Conservation (phyloP, 495 filamentous ascomycete genomes). For the Annulohypoxylon nitens region DNA sequence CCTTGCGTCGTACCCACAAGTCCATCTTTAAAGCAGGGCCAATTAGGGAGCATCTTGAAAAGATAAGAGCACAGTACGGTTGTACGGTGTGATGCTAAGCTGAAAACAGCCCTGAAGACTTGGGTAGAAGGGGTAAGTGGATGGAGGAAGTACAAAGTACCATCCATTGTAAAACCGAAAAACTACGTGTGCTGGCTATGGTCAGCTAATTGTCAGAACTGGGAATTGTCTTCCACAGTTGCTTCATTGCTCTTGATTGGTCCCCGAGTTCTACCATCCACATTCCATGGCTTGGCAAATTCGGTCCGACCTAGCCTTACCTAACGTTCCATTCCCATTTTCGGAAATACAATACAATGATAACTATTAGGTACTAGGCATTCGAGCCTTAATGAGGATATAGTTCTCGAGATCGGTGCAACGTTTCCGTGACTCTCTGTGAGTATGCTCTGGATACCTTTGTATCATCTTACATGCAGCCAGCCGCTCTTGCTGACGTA, state of each 20-base stretch:
- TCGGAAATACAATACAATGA: background rate
- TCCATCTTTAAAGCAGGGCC: background rate
- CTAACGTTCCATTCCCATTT: conserved; percentile 3
- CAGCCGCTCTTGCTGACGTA: background rate
- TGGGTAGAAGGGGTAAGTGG: too few species aligned
- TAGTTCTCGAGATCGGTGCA: background rate
- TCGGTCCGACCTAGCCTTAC: conserved; percentile 36
- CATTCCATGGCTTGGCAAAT: conserved; percentile 39
- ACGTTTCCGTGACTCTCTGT: conserved; percentile 12
- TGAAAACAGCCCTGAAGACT: background rate
- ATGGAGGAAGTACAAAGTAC: too few species aligned
- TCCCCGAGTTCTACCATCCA: background rate
- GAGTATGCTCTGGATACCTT: background rate
- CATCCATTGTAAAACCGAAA: too few species aligned
- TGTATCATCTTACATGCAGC: background rate
- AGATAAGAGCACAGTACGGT: background rate
- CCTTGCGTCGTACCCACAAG: conserved; percentile 6
- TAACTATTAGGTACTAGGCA: background rate
- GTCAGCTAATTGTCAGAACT: background rate
- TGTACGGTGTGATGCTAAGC: background rate
- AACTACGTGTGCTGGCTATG: background rate
- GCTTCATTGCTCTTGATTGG: conserved; percentile 3
- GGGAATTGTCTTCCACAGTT: background rate
- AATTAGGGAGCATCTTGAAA: background rate
- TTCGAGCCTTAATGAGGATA: background rate